Conservation (phyloP, 108 stramenopile species). For the Epithemia pelagica region DNA sequence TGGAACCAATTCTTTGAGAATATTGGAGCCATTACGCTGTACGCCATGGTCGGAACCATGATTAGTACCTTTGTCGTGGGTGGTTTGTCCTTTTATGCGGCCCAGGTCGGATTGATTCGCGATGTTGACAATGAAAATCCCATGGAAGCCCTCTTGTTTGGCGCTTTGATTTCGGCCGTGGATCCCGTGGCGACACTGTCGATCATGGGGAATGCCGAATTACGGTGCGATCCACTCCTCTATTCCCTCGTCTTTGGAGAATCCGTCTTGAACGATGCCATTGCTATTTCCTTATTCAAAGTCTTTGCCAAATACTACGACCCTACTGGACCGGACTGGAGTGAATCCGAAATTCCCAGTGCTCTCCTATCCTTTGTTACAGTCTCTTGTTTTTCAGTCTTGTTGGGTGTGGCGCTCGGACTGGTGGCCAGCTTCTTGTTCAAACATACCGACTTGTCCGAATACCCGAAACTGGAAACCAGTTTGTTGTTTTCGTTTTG, state of each 20-base stretch:
- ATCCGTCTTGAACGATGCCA: conserved; percentile 95
- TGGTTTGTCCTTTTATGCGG: conserved; percentile 65
- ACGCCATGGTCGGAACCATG: conserved; percentile 91
- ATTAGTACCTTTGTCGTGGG: conserved; percentile 94
- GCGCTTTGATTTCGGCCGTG: conserved; percentile 89
- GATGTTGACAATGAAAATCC: conserved; percentile 82
- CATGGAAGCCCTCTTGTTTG: conserved; percentile 94
- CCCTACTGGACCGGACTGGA: conserved; percentile 62
- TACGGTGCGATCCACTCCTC: conserved; percentile 89
- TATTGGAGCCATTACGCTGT: conserved; percentile 86
- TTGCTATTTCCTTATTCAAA: conserved; percentile 95
- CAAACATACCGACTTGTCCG: conserved; percentile 78
- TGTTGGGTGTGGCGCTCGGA: conserved; percentile 85
- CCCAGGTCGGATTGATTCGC: conserved; percentile 56
- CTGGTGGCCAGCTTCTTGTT: conserved; percentile 75
- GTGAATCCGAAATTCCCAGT: conserved; percentile 49
- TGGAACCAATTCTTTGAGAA: conserved; percentile 92
- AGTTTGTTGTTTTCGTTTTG: conserved; percentile 89
- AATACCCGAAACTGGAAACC: conserved; percentile 92
- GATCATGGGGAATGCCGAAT: conserved; percentile 85
- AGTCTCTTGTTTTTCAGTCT: conserved; percentile 55
- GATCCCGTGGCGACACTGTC: conserved; percentile 96
- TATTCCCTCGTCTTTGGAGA: conserved; percentile 97
- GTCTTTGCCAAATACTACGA: conserved; percentile 84
- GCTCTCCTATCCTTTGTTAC: conserved; percentile 69